phyloP scores from a whole-genome alignment of 768 basidiomycete genomes.

The Rickenella mellea region DNA sequence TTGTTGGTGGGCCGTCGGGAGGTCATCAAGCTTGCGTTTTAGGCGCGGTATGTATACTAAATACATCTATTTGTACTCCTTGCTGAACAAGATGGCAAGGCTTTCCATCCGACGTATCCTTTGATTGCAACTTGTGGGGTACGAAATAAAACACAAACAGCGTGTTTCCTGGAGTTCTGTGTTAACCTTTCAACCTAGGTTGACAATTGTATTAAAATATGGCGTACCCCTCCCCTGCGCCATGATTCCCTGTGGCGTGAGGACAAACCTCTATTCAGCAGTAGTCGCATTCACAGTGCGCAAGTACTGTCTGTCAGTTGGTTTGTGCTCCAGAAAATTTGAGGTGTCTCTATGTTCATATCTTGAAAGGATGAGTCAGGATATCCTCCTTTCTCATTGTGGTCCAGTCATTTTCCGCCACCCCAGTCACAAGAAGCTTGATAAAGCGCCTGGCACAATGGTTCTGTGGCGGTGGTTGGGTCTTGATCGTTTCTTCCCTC shows the following conservation, averaged over 20 bases:
- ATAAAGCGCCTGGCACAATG: conserved; percentile 35
- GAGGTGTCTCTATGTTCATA: not conserved
- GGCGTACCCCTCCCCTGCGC: conserved; percentile 41
- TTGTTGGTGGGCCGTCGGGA: conserved; percentile 64
- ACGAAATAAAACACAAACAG: conserved; percentile 14
- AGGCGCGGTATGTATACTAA: conserved; percentile 37
- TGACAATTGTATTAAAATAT: conserved; percentile 70
- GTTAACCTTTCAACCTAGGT: conserved; percentile 30
- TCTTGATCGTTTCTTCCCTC: conserved; percentile 55
- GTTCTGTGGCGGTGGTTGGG: conserved; percentile 64
- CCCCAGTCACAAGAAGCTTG: conserved; percentile 9
- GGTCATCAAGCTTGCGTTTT: conserved; percentile 66
- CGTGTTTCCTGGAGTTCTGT: not conserved
- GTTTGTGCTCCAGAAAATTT: conserved; percentile 21
- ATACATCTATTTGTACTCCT: conserved; percentile 1
- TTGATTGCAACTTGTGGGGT: conserved; percentile 75
- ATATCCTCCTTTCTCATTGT: conserved; percentile 26
- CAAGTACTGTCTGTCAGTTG: conserved; percentile 56
- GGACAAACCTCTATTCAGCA: conserved; percentile 73
- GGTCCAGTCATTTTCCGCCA: conserved; percentile 16
- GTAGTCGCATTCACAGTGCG: conserved; percentile 53
- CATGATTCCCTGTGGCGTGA: conserved; percentile 38
- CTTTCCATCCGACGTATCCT: conserved; percentile 57
- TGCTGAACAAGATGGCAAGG: conserved; percentile 24
- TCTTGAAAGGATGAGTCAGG: conserved; percentile 40